Evolutionary conservation across 768 basidiomycete genomes (phyloP), one percentile per base, ranked within the genome.

Genomic region (Kwoniella botswanensis): DNA sequence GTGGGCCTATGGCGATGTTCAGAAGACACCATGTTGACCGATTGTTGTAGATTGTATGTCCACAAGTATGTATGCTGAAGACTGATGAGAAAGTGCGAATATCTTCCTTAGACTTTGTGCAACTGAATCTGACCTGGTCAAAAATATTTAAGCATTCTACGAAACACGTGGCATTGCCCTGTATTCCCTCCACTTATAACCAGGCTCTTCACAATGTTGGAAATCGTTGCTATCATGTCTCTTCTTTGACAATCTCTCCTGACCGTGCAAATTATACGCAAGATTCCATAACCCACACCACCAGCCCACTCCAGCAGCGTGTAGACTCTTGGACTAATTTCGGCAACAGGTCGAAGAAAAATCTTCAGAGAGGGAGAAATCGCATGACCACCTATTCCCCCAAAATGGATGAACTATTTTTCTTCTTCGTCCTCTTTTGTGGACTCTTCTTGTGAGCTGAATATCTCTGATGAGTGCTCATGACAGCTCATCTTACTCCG

Each of bases 1-100:
- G 93, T 91, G 55, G 95, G 86, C 72, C 93, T 84, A 82, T 94
- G 93, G 80, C 87, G 87, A 76, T 92, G 92, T 21, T 76, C 65
- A 22, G 69, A 44, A 18, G 68, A 52, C 17, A 63, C 70, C 69
- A 73, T 71, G 17, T 41, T 74, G 53, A 9, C 61, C 18, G 54
- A 26, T 9, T 35, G 4, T 35, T 35, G 7, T 35, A 35, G 6
- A 0, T 35, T 6, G 0, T 35, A 35, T 35, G 35, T 9, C 35
- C 1, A 35, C 1, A 15, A 17, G 46, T 50, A 50, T 15, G 46
- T 50, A 50, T 15, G 46, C 13, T 50, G 46, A 35, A 35, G 7
- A 35, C 6, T 35, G 35, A 35, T 35, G 35, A 35, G 35, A 35
- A 35, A 35, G 35, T 35, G 35, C 35, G 35, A 35, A 35, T 35